Percentiles rank a stretch among this genome's conserved stretches.
Evolutionary conservation across 106 monocot genomes (phyloP).

Genomic region (Dioscorea zingiberensis): DNA sequence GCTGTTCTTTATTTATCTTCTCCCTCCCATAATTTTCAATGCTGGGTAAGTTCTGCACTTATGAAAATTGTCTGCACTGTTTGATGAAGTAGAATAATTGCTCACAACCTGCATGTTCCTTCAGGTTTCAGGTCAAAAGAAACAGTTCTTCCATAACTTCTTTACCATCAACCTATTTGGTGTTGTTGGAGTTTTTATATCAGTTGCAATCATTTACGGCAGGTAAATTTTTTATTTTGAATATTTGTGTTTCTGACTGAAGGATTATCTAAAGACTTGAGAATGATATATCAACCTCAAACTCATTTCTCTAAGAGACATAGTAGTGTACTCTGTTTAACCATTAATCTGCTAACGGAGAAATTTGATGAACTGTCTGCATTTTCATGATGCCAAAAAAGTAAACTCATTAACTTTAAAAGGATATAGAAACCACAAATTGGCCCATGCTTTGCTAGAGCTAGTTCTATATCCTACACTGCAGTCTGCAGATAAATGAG

Average conservation of each 20-base stretch:
- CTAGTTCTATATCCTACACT: too few relatives aligned
- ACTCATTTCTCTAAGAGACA: too few relatives aligned
- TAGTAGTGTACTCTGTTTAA: too few relatives aligned
- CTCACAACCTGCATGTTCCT: not conserved
- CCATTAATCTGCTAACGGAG: too few relatives aligned
- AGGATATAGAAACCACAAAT: too few relatives aligned
- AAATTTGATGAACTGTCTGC: too few relatives aligned
- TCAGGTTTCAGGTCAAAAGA: conserved; percentile 88
- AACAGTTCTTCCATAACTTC: conserved; percentile 81
- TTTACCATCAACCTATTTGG: conserved; percentile 81
- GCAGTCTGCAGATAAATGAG: too few relatives aligned
- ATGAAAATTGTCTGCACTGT: too few relatives aligned
- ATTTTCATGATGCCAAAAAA: too few relatives aligned
- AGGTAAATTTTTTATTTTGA: conserved; percentile 26
- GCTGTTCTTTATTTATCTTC: conserved; percentile 68
- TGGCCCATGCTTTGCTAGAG: too few relatives aligned
- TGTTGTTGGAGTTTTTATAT: conserved; percentile 66
- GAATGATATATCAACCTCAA: not conserved
- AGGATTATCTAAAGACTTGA: not conserved
- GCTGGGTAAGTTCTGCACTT: conserved; percentile 44
- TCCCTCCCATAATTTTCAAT: conserved; percentile 88
- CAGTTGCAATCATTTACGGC: conserved; percentile 60
- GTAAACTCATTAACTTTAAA: too few relatives aligned
- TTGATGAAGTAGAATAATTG: not conserved
- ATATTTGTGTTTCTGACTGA: too few relatives aligned